Base-by-base conservation (phyloP, 1,284 basidiomycete genomes). In the Ganoderma leucocontextum region DNA sequence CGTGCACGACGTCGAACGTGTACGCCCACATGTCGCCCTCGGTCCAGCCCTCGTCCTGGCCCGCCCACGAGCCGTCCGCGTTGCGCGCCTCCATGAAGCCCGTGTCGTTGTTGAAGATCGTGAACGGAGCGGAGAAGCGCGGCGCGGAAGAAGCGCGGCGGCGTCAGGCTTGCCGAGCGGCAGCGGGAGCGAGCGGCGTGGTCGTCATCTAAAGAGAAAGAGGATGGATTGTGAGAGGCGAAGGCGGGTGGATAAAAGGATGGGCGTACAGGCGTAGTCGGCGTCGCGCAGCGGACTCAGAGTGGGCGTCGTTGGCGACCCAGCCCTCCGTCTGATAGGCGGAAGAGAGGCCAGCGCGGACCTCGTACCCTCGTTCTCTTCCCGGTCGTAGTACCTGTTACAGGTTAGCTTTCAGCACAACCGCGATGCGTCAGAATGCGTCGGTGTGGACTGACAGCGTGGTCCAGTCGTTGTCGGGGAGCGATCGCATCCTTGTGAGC, bases 11-110 rank as follows among this genome's bases (percentile, higher is more conserved):
- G 62, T 93, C 90, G 72, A 94, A 90, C 2, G 91, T 89, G 77
- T 95, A 95, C 9, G 90, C 91, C 92, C 92, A 94, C 80, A 91
- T 91, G 77, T 95, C 94, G 44, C 92, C 94, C 80, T 94, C 93
- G 8, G 90, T 94, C 93, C 91, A 95, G 0, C 91, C 94, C 17
- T 79, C 84, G 65, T 89, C 85, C 36, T 84, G 82, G 17, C 94
- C 92, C 0, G 92, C 94, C 88, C 90, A 95, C 3, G 83, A 79
- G 0, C 94, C 94, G 73, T 87, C 84, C 17, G 84, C 83, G 67
- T 91, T 89, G 47, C 89, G 84, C 5, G 93, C 92, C 75, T 95
- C 92, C 91, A 95, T 95, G 74, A 95, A 94, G 1, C 91, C 91
- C 0, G 91, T 93, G 0, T 80, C 82, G 15, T 83, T 75, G 75